Evolutionary conservation across 1,284 basidiomycete genomes (phyloP).

Genomic region (Boletus smithii): DNA sequence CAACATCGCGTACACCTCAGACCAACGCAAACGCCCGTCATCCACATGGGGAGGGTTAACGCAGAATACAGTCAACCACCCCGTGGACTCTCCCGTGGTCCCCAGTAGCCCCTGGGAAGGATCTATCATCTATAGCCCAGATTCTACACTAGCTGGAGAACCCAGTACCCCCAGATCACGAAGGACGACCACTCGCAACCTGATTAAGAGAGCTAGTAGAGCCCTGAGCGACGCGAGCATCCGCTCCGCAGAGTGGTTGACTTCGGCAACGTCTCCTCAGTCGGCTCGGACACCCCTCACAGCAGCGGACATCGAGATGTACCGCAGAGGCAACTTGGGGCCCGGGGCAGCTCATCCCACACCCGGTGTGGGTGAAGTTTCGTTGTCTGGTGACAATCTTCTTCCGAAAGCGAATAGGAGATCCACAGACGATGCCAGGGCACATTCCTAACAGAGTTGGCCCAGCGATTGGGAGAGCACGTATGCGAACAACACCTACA

Average conservation of each 20-base stretch:
- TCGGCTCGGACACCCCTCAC: constrained; percentile 18
- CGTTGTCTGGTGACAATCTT: constrained; percentile 2
- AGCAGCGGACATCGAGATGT: constrained; percentile 27
- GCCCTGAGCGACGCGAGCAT: constrained; percentile 32
- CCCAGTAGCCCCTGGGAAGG: constrained; percentile 9
- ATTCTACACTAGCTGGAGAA: background rate
- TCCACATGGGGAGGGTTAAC: constrained; percentile 31
- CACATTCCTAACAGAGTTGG: background rate
- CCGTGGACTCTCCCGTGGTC: constrained; percentile 3
- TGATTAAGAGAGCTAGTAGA: constrained; percentile 24
- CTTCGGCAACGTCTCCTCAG: constrained; percentile 22
- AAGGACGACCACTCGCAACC: constrained; percentile 13
- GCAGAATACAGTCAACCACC: background rate
- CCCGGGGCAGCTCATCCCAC: background rate
- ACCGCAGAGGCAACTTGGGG: constrained; percentile 22
- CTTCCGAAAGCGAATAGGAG: background rate
- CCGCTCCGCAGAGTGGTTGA: constrained; percentile 33
- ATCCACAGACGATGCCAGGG: constrained; percentile 8
- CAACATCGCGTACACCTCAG: constrained; percentile 10
- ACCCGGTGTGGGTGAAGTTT: background rate
- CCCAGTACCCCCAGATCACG: constrained; percentile 15
- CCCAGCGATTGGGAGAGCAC: constrained; percentile 40
- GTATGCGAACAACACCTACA: constrained; percentile 37
- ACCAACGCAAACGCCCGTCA: constrained; percentile 2
- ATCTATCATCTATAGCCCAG: constrained; percentile 1